These are phyloP conservation scores for Didymella pinodella DNA, from an alignment of 2,329 filamentous ascomycete species.

Conservation along the genomic window DNA sequence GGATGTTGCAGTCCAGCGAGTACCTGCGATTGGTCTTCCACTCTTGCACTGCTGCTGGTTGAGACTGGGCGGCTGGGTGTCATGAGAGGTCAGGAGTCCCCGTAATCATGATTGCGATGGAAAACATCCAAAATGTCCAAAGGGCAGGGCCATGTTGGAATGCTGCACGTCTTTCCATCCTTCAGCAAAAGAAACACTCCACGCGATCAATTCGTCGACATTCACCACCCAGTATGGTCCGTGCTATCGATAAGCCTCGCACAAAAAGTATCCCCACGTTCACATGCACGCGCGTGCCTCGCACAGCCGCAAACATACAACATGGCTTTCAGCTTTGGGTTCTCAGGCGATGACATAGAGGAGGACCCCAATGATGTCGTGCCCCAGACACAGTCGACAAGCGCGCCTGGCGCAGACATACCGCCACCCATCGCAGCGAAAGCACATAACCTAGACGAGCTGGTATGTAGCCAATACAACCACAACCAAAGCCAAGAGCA, in stretches of 20 bases:
- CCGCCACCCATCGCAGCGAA: constrained; percentile 48
- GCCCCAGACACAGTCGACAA: constrained; percentile 17
- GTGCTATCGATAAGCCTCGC: constrained; percentile 19
- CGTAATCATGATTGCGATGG: neutral
- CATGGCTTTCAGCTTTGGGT: constrained; percentile 64
- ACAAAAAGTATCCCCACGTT: constrained; percentile 24
- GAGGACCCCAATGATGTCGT: constrained; percentile 52
- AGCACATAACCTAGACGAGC: constrained; percentile 56
- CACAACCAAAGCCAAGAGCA: too few species aligned
- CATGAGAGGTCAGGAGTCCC: neutral
- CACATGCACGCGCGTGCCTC: constrained; percentile 10
- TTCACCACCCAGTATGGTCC: constrained; percentile 14
- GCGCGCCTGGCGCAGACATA: constrained; percentile 16
- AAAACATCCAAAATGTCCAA: neutral
- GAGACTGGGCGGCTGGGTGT: neutral
- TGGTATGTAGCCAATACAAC: constrained; percentile 51
- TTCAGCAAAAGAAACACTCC: neutral
- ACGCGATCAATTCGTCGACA: neutral
- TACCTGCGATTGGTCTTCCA: neutral
- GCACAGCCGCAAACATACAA: constrained; percentile 11
- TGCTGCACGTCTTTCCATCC: neutral
- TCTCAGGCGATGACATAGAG: constrained; percentile 67
- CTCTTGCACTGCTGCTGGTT: neutral
- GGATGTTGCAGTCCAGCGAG: neutral
- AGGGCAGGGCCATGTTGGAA: neutral